phyloP scores from a whole-genome alignment of 2,329 filamentous ascomycete species.

The Colletotrichum cereale region DNA sequence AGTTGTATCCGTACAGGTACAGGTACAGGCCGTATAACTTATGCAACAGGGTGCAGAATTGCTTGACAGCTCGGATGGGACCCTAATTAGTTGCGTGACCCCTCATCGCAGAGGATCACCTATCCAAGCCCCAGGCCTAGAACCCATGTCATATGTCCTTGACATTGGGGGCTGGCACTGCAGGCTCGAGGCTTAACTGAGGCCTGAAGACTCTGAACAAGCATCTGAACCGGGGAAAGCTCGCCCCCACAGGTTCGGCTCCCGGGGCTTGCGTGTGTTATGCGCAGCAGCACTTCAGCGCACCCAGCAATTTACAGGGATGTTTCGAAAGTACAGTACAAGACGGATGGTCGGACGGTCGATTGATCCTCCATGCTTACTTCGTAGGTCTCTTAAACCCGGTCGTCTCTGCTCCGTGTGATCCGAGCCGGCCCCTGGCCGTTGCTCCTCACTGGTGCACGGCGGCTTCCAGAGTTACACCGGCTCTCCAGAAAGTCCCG shows the following conservation, averaged over 20 bases:
- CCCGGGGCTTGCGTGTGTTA: not conserved
- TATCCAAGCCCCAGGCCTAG: not conserved
- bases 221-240: not conserved
- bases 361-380: slow-evolving; percentile 2
- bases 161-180: not conserved
- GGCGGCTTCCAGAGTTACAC: slow-evolving; percentile 27
- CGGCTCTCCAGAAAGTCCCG: slow-evolving; percentile 12
- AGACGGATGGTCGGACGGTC: slow-evolving; percentile 18
- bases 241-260: not conserved
- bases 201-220: not conserved
- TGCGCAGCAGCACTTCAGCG: too few species aligned
- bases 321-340: not conserved
- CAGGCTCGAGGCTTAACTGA: not conserved
- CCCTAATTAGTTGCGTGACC: too few species aligned
- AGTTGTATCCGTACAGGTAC: not conserved
- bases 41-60: not conserved
- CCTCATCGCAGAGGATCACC: not conserved
- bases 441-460: slow-evolving; percentile 13
- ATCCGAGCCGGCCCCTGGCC: slow-evolving; percentile 35
- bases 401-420: slow-evolving; percentile 10
- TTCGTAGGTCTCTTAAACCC: slow-evolving; percentile 19
- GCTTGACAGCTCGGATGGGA: not conserved
- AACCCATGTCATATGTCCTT: slow-evolving; percentile 22
- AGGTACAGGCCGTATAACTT: not conserved
- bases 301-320: too few species aligned